These are phyloP conservation scores for Pichia scutulata DNA, from an alignment of 805 yeast species.

Conservation along the genomic window DNA sequence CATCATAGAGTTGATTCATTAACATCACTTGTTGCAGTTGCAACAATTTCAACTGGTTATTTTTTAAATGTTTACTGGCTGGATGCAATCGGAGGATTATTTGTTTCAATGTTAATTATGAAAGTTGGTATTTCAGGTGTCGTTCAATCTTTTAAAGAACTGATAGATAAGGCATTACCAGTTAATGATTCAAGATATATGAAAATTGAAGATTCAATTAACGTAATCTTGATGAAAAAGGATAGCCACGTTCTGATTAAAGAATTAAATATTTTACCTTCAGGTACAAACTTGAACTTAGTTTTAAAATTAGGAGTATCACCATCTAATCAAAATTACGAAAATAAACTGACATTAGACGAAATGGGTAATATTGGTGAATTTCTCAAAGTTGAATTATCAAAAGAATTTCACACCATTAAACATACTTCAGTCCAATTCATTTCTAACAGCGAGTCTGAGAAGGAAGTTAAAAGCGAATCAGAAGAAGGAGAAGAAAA, in stretches of 20 bases:
- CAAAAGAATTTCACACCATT: constrained; percentile 28
- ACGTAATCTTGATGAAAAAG: constrained; percentile 26
- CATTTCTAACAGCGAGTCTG: constrained; percentile 15
- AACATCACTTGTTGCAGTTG: constrained; percentile 84
- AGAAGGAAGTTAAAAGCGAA: background rate
- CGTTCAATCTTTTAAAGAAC: constrained; percentile 59
- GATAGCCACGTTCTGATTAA: constrained; percentile 28
- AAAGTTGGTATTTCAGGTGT: constrained; percentile 80
- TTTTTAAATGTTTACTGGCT: constrained; percentile 72
- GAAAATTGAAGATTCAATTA: constrained; percentile 31
- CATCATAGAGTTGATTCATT: constrained; percentile 93
- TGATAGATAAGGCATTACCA: constrained; percentile 66
- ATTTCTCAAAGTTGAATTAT: constrained; percentile 24
- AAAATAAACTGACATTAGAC: constrained; percentile 25
- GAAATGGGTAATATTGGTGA: constrained; percentile 27
- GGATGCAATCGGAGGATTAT: constrained; percentile 86
- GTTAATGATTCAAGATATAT: constrained; percentile 42
- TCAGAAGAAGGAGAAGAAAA: background rate
- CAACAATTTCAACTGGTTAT: constrained; percentile 81
- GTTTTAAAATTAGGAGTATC: constrained; percentile 26
- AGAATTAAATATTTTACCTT: constrained; percentile 39
- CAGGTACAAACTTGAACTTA: constrained; percentile 47
- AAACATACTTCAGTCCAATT: constrained; percentile 29
- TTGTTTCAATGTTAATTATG: constrained; percentile 75
- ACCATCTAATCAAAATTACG: constrained; percentile 24